Conservation (phyloP, 2,329 filamentous ascomycete species). For the Dactylellina parvicollis region DNA sequence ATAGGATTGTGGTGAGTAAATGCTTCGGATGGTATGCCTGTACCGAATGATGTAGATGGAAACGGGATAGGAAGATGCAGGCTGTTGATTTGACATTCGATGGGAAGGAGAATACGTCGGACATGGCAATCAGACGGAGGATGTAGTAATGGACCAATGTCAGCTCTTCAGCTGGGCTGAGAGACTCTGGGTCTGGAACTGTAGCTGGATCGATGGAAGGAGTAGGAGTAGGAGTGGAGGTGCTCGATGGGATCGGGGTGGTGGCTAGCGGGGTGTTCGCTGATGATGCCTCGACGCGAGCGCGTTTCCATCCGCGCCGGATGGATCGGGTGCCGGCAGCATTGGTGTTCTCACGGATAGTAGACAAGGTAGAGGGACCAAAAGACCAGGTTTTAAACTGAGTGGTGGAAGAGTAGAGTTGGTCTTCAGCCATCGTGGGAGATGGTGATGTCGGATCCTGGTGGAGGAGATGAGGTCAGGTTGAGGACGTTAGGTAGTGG, state of each 20-base stretch:
- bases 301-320: slow-evolving; percentile 67
- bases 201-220: slow-evolving; percentile 17
- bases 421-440: slow-evolving; percentile 77
- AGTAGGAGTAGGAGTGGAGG: slow-evolving; percentile 63
- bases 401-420: slow-evolving; percentile 85
- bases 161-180: slow-evolving; percentile 84
- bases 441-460: slow-evolving; percentile 9
- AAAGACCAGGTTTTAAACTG: slow-evolving; percentile 96
- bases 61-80: slow-evolving; percentile 88
- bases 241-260: slow-evolving; percentile 55
- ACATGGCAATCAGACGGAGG: slow-evolving; percentile 60
- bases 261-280: slow-evolving; percentile 58
- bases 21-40: slow-evolving; percentile 95
- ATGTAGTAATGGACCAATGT: slow-evolving; percentile 82
- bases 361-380: slow-evolving; percentile 75
- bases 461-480: neutral
- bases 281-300: slow-evolving; percentile 61
- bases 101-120: slow-evolving; percentile 35
- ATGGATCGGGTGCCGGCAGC: slow-evolving; percentile 76
- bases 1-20: slow-evolving; percentile 88
- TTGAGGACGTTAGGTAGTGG: neutral
- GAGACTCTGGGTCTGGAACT: slow-evolving; percentile 70
- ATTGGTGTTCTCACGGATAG: slow-evolving; percentile 82
- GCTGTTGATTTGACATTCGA: slow-evolving; percentile 72
- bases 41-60: slow-evolving; percentile 93